Base-by-base conservation (phyloP, 2,329 filamentous ascomycete genomes). In the Claviceps sorghi region DNA sequence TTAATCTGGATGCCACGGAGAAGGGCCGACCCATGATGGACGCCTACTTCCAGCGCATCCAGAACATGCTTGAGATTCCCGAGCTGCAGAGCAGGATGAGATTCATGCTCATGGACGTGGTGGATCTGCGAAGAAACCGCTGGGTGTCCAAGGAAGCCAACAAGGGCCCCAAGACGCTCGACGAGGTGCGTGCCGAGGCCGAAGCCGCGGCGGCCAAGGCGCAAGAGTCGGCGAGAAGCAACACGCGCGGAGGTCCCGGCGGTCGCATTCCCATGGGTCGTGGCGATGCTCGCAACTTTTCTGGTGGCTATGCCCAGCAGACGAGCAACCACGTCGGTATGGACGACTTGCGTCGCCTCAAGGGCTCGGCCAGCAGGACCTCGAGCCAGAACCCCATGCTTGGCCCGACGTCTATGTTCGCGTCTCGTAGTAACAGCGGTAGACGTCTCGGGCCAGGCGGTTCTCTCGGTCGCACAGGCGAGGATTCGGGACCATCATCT, bases 111-210 rank as follows among this genome's bases (percentile, higher is more conserved):
- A 82, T 97, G 82, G 93, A 98, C 65, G 80, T 95, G 52, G 67
- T 95, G 53, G 93, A 98, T 66, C 76, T 98, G 58, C 84, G 93
- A 59, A 80, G 69, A 64, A 73, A 75, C 50, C 76, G 79, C 65
- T 98, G 93, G 93, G 69, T 78, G 55, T 89, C 88, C 53, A 96
- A 95, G 76, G 88, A 95, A 65, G 72, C 75, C 51, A 86, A 90
- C 71, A 97, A 97, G 76, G 93, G 93, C 40, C 93, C 93, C 54
- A 96, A 96, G 82, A 98, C 93, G 9, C 85, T 98, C 51, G 82
- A 89, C 4, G 87, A 97, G 71, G 87, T 98, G 59, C 87, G 89
- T 65, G 84, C 83, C 59, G 84, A 88, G 69, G 79, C 79, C 54
- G 86, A 89, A 71, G 88, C 88, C 51, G 84, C 84, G 56, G 86